Conservation (phyloP, 345 rosid genomes). For the Eucalyptus grandis region DNA sequence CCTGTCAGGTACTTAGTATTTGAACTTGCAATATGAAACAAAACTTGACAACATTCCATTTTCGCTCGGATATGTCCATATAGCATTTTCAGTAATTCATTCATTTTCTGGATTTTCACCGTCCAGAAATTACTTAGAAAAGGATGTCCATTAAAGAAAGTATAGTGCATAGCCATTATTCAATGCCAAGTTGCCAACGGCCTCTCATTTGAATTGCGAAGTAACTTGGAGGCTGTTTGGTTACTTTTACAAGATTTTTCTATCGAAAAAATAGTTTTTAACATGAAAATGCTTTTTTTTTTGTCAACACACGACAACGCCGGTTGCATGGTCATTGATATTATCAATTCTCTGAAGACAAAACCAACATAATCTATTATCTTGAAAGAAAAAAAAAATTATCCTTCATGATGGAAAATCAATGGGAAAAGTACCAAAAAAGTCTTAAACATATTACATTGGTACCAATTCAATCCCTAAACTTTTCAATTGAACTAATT, state of each 20-base stretch:
- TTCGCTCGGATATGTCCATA: not conserved
- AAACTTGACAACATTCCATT: not conserved
- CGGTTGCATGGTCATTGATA: not conserved
- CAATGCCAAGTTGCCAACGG: not conserved
- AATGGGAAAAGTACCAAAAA: no score
- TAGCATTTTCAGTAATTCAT: not conserved
- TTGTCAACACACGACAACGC: not conserved
- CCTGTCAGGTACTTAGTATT: not conserved
- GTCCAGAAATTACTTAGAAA: not conserved
- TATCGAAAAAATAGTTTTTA: not conserved
- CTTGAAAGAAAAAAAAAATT: not conserved
- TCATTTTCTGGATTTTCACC: not conserved
- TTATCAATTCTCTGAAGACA: not conserved
- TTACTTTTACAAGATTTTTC: not conserved
- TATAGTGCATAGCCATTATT: not conserved
- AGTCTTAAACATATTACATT: no score
- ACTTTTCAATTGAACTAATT: no score
- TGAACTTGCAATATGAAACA: not conserved
- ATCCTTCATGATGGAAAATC: not conserved
- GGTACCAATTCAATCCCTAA: no score
- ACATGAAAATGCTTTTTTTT: no score
- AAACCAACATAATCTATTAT: not conserved
- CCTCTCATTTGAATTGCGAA: not conserved
- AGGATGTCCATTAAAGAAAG: not conserved
- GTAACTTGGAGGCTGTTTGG: not conserved